Base-by-base conservation (phyloP, 225 moss, liverwort and hornwort species). In the Sphagnum tenellum region DNA sequence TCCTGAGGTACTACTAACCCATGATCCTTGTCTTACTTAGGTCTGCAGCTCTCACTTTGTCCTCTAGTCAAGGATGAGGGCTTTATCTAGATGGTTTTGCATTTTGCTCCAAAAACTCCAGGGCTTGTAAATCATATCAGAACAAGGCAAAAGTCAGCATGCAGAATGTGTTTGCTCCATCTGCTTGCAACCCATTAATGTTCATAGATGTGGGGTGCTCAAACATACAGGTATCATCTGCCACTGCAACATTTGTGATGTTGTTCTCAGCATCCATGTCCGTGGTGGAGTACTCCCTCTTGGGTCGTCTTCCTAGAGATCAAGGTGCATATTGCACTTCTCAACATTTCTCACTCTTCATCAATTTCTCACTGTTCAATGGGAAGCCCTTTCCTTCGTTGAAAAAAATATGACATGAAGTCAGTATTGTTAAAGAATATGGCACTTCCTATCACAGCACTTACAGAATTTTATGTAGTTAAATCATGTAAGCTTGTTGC, bases 201-300 rank as follows among this genome's bases (percentile, higher is more conserved):
- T 56, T 11, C 13, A 11, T 11, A 8, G 7, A 56, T 12, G 13
- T 56, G 56, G 11, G 11, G 10, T 56, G 4, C 29, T 56, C n/a
- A 44, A 10, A 44, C 45, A 9, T 62, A 47, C 61, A 62, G 61
- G 61, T 47, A 45, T 9, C 47, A 47, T n/a, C 12, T 62, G 61
- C 61, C 44, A 62, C 61, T n/a, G 44, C 61, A 10, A 62, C 61
- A 4, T 62, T 62, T 29, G 45, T 62, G 61, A 62, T 62, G 61
- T 44, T 62, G 44, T 62, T 62, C 61, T 62, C 61, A 9, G 12
- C 61, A 62, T 62, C 61, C 47, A n/a, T 62, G 61, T 62, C 61
- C 4, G 61, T 62, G 12, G 45, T 62, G 45, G 61, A 62, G 61
- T 62, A 62, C 47, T 62, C 12, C 61, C 47, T 62, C 45, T 8